Base-by-base conservation (phyloP, 805 yeast genomes). In the Pichia insulana region DNA sequence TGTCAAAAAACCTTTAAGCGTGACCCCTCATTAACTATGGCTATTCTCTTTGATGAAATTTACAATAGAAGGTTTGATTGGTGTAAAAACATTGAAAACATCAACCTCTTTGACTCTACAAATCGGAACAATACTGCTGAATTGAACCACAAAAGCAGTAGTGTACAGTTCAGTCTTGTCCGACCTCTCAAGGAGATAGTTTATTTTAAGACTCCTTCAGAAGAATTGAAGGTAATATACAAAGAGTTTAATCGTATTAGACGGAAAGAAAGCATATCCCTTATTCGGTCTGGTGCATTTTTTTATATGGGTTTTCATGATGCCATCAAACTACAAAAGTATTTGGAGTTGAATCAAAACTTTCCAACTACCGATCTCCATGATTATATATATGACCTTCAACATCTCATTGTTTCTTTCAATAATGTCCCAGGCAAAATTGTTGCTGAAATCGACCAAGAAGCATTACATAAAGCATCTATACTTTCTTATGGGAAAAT, bases 21-120 rank as follows among this genome's bases (percentile, higher is more conserved):
- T 4, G 4, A 11, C 10, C 15, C 31, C 13, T 28, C 31, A n/a
- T 4, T 12, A 11, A 28, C 31, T 28, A 11, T 28, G 31, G 13
- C 26, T 34, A 12, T 34, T 8, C 12, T 40, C 12, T 18, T 42
- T 19, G 45, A 42, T 12, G 45, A 42, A 31, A 39, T 42, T 6
- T 42, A 35, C 26, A 37, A 34, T 30, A 8, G 9, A 9, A 37
- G 34, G 25, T 38, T 30, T 30, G 17, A 22, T 8, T 42, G 45
- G 45, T 33, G 36, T 9, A 16, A 15, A 15, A 13, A 7, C 9
- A 17, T 35, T 12, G 39, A 36, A 12, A 9, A 13, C 3, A 17
- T 43, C 3, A 31, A 25, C 12, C 6, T 39, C 4, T 43, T 30
- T 36, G 36, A 36, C 25, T 27, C 34, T 16, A 16, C 28, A 30